Conservation (phyloP, 2,329 filamentous ascomycete genomes). For the Whalleya microplaca region DNA sequence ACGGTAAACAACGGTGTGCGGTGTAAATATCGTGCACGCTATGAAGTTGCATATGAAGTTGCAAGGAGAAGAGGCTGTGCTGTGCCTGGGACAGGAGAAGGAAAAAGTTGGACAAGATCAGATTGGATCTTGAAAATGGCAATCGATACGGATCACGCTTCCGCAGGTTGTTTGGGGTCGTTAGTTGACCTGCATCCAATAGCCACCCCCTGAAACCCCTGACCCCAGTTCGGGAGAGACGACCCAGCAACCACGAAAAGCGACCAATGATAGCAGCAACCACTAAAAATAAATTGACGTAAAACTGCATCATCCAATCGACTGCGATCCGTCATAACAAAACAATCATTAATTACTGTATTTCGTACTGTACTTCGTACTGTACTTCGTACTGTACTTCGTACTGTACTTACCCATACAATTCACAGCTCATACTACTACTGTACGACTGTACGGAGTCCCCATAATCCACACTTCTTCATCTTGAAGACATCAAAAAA, state of each 20-base stretch:
- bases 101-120: not conserved
- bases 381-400: too few species aligned
- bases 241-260: not conserved
- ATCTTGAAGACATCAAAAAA: too few species aligned
- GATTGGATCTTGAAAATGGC: not conserved
- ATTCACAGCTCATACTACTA: too few species aligned
- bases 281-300: not conserved
- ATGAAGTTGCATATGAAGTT: not conserved
- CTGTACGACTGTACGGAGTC: too few species aligned
- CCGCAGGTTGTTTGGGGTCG: not conserved
- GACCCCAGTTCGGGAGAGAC: not conserved
- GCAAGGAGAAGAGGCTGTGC: not conserved
- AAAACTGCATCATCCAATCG: not conserved
- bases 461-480: too few species aligned
- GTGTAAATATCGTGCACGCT: not conserved
- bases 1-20: not conserved
- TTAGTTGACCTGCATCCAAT: not conserved
- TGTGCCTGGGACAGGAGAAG: not conserved
- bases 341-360: too few species aligned
- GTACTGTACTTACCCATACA: too few species aligned
- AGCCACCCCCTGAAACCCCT: not conserved
- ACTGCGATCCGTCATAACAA: too few species aligned
- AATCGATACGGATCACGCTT: not conserved
- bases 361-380: too few species aligned
- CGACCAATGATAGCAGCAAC: too few species aligned